Evolutionary conservation across 495 filamentous ascomycete genomes (phyloP), one percentile per base, ranked within the genome.

Genomic region (Talaromyces trachyspermus): DNA sequence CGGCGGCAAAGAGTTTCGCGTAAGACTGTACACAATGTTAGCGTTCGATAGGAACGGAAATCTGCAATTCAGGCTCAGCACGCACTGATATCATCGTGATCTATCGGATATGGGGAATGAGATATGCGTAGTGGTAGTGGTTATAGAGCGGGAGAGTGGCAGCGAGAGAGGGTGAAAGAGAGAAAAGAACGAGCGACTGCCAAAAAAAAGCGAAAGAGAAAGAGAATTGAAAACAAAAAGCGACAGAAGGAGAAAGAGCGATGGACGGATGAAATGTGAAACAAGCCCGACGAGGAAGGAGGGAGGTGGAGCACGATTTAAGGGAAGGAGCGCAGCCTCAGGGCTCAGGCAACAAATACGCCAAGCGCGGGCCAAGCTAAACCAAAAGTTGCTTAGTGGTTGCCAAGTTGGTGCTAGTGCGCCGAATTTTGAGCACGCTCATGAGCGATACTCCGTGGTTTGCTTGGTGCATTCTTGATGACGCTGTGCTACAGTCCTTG

Each of bases 1-100:
- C 57, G 23, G 66, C 64, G 40, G 70, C 63, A 46, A 70, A 48
- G 27, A 70, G 53, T 54, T 61, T 60, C 54, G 55, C 51, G 52
- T 58, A 61, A 32, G 61, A 56, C 65, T 65, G 43, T n/a, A 9
- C 17, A 35, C 4, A 27, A 29, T 12, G 29, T 37, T 24, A 12
- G 19, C 17, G 24, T 5, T 0, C 6, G 8, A 5, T 14, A 2
- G 0, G 19, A 15, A 5, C n/a, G n/a, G n/a, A n/a, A n/a, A n/a
- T n/a, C n/a, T n/a, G n/a, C n/a, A n/a, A n/a, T n/a, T n/a, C n/a
- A 18, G 3, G 2, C 12, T 11, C 1, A 12, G 17, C 23, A 37
- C 20, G 25, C 23, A 51, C 49, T 47, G 39, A 8, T 37, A 30
- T 11, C 49, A 51, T 51, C 14, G 32, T 46, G 32, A 12, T 3